Evolutionary conservation across 1,139 yeast species (phyloP).

Genomic region (Taphrina betulina): DNA sequence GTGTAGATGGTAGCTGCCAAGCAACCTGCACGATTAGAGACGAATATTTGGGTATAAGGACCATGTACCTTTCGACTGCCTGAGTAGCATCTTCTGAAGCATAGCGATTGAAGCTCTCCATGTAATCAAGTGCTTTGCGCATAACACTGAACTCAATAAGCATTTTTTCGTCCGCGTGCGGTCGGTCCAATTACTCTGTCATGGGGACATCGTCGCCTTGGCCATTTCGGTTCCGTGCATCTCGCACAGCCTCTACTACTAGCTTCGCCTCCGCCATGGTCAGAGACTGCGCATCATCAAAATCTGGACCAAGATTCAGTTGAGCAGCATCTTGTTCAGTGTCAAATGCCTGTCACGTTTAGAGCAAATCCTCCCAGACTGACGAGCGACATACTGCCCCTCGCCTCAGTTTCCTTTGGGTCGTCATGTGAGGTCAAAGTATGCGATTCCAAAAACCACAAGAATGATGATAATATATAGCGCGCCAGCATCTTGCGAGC

Average conservation of each 20-base stretch:
- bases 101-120: conserved; percentile 82
- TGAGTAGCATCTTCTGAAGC: conserved; percentile 89
- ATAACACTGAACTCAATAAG: conserved; percentile 56
- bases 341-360: conserved; percentile 11
- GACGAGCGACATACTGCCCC: conserved; percentile 11
- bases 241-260: conserved; percentile 35
- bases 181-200: conserved; percentile 33
- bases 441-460: too few relatives aligned
- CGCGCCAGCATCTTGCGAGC: too few relatives aligned
- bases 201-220: conserved; percentile 35
- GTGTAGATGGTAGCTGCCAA: conserved; percentile 52
- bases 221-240: conserved; percentile 26
- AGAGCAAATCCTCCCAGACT: not conserved
- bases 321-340: conserved; percentile 35
- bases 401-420: conserved; percentile 20
- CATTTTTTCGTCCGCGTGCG: not conserved
- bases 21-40: too few relatives aligned
- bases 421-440: conserved; percentile 22
- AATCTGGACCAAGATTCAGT: conserved; percentile 35
- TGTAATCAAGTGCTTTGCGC: conserved; percentile 86
- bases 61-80: conserved; percentile 71
- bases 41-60: too few relatives aligned
- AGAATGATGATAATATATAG: too few relatives aligned
- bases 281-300: conserved; percentile 34
- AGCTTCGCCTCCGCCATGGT: conserved; percentile 37